Base-by-base conservation (phyloP, 1,284 basidiomycete species). In the Phellinidium pouzarii region DNA sequence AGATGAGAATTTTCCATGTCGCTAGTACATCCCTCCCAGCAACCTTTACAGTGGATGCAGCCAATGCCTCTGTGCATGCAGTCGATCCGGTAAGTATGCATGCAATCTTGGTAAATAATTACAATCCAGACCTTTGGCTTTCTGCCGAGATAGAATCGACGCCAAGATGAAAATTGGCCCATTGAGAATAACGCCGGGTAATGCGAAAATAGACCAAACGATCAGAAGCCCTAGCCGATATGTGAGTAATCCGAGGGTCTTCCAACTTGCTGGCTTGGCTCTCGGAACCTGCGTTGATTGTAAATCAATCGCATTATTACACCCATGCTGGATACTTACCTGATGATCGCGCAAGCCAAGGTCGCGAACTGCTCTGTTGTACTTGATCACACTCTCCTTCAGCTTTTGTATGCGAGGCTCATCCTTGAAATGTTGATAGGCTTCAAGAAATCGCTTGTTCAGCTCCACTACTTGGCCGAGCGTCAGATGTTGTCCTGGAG, bases 341-440 rank as follows among this genome's bases (percentile, higher is more conserved):
- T 99, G 96, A 66, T 99, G 96, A 66, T 99, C 96, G 51, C 94
- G 87, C 54, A 99, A 74, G n/a, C 96, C 96, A 57, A 99, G 78
- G 70, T 98, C 93, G 42, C 87, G 79, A 38, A 99, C 75, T 49
- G 87, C 75, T 55, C 92, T 87, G 67, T 99, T 99, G 68, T 99
- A 99, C 59, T 87, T 87, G 38, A 94, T 74, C n/a, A 99, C 91
- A 58, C 92, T 84, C 44, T 75, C 75, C 44, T 91, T 81, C 20
- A 99, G 74, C 49, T 87, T 84, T 64, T 90, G 82, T 20, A 99
- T 84, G 22, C 87, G 81, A 0, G 94, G 93, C 63, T 98, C 93
- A 64, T 98, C 87, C 65, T 96, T 89, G 76, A 96, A 97, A 64
- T 92, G 84, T 4, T 80, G 75, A 66, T 99, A 99, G 2, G 93